A percentile compares a stretch with the other conserved stretches of the same genome.
Conservation (phyloP, 768 basidiomycete species). For the Collybiopsis luxurians region DNA sequence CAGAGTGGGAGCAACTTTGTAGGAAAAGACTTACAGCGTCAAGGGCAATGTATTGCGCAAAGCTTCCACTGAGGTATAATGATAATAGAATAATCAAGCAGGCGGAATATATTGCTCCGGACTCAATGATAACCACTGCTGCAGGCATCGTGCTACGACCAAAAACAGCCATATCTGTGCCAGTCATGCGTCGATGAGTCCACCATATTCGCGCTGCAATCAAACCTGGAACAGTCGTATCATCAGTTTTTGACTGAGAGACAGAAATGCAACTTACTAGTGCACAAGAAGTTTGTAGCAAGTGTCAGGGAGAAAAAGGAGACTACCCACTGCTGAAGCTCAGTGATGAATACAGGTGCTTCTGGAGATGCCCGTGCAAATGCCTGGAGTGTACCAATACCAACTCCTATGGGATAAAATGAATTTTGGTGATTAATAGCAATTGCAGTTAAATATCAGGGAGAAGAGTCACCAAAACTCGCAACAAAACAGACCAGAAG, state of each 20-base stretch:
- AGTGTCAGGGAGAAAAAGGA: slow-evolving; percentile 12
- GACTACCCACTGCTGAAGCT: slow-evolving; percentile 4
- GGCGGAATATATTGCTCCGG: slow-evolving; percentile 12
- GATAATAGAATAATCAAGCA: slow-evolving; percentile 8
- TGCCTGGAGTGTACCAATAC: background rate
- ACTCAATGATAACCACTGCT: slow-evolving; percentile 11
- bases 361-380: background rate
- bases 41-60: slow-evolving; percentile 11
- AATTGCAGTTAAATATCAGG: too few species aligned
- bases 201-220: slow-evolving; percentile 11
- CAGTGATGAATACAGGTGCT: background rate
- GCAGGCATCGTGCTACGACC: slow-evolving; percentile 5
- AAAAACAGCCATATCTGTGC: background rate
- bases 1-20: background rate
- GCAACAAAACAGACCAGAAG: slow-evolving; percentile 7
- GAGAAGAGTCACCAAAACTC: slow-evolving; percentile 1
- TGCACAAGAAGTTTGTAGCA: slow-evolving; percentile 8
- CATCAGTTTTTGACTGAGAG: background rate
- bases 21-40: slow-evolving; percentile 10
- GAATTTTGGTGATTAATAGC: too few species aligned
- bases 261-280: slow-evolving; percentile 4
- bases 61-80: slow-evolving; percentile 10
- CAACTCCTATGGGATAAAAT: background rate
- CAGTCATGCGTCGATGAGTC: background rate
- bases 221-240: background rate